phyloP scores from a whole-genome alignment of 139 green algal species.

The Gonium pectorale region DNA sequence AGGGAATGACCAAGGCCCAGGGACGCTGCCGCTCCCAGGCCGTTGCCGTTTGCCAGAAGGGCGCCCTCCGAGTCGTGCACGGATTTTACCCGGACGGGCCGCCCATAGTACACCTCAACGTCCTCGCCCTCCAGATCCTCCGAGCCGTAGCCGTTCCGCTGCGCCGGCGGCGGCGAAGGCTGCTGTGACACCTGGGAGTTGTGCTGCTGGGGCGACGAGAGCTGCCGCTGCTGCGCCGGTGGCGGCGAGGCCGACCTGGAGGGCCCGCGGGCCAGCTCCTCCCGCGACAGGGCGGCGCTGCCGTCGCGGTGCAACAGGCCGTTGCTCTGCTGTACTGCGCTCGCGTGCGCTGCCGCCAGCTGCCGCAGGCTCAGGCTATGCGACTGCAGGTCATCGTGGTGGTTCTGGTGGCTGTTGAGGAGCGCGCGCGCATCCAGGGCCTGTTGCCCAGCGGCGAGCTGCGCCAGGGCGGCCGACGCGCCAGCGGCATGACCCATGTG shows the following conservation, averaged over 20 bases:
- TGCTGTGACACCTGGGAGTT: constrained; percentile 20
- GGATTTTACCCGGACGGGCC: background rate
- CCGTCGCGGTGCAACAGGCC: too few species aligned
- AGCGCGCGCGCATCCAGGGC: constrained; percentile 1
- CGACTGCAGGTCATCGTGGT: background rate
- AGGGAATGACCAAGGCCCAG: background rate
- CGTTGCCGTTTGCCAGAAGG: background rate
- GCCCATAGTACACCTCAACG: background rate
- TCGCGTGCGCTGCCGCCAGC: too few species aligned
- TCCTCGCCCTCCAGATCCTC: background rate
- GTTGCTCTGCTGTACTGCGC: too few species aligned
- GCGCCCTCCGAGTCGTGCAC: background rate
- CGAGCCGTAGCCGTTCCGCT: background rate
- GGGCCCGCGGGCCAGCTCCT: too few species aligned
- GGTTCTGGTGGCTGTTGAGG: background rate
- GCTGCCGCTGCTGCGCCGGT: constrained; percentile 8
- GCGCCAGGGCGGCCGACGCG: background rate
- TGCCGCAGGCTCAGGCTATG: background rate
- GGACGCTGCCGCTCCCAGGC: background rate
- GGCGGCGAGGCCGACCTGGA: constrained; percentile 2
- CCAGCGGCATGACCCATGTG: background rate
- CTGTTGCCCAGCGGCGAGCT: background rate
- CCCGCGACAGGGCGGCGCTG: too few species aligned
- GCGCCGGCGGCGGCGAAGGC: background rate
- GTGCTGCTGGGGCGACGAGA: constrained; percentile 14